A percentile compares a stretch with the other conserved stretches of the same genome.
These are phyloP conservation scores for Botrytis sinoallii DNA, from an alignment of 2,329 filamentous ascomycete genomes.

Conservation along the genomic window DNA sequence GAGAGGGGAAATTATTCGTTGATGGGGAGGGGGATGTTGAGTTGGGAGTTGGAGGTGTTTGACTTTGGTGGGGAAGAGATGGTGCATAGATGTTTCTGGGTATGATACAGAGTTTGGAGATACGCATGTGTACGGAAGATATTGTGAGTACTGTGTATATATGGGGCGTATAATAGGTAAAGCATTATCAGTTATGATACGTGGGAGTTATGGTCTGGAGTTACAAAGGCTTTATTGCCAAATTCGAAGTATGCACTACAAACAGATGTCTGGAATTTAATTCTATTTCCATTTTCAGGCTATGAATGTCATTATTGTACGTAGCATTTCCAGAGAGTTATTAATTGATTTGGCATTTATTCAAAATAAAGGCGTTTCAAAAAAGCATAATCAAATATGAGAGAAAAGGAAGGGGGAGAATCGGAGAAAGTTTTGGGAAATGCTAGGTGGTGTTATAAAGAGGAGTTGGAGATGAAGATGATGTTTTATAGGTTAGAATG, in stretches of 20 bases:
- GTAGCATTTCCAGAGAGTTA: neutral
- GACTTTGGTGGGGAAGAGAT: neutral
- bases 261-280: neutral
- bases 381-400: neutral
- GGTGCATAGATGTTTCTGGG: neutral
- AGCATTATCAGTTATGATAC: neutral
- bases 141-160: rapidly evolving
- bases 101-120: neutral
- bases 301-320: neutral
- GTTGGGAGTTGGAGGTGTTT: neutral
- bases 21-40: neutral
- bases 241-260: neutral
- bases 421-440: no score
- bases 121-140: neutral
- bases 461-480: no score
- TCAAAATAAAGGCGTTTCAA: rapidly evolving
- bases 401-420: no score
- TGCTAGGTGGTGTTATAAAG: no score
- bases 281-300: neutral
- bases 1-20: neutral
- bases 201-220: neutral
- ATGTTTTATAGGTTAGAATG: no score
- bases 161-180: neutral
- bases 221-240: neutral
- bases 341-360: rapidly evolving